A percentile compares a stretch with the other conserved stretches of the same genome.
Evolutionary conservation across 495 filamentous ascomycete species (phyloP).

Genomic region (Talaromyces ruber): DNA sequence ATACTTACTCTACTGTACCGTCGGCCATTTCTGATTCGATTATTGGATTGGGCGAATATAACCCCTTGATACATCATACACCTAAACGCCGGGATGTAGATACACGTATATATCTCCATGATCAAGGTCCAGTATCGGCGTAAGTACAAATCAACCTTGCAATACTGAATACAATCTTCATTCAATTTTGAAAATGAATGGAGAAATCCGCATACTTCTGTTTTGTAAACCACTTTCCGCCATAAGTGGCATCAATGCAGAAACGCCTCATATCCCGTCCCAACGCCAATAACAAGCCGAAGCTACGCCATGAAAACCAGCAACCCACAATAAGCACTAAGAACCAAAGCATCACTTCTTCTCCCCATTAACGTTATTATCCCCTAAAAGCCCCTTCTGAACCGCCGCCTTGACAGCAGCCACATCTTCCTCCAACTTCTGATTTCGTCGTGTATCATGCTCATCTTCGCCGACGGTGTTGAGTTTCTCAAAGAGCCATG

Average conservation of each 20-base stretch:
- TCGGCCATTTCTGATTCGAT: too few species aligned
- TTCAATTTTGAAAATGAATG: too few species aligned
- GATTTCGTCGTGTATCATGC: constrained; percentile 27
- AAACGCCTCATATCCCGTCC: background rate
- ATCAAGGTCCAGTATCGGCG: too few species aligned
- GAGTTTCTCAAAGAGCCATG: constrained; percentile 69
- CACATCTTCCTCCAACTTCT: constrained; percentile 45
- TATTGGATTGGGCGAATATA: too few species aligned
- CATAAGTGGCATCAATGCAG: background rate
- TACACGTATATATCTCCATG: too few species aligned
- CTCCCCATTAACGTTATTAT: background rate
- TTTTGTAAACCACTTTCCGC: background rate
- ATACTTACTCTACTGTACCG: too few species aligned
- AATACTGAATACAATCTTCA: too few species aligned
- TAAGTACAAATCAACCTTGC: too few species aligned
- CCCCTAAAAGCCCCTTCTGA: constrained; percentile 20
- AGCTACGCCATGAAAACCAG: background rate
- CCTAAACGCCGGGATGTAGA: too few species aligned
- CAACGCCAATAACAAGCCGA: background rate
- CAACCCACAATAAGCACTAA: background rate
- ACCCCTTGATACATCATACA: too few species aligned
- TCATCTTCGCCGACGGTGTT: constrained; percentile 49
- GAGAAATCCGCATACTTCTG: background rate
- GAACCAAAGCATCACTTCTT: background rate
- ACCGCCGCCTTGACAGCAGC: constrained; percentile 38